phyloP scores from a whole-genome alignment of 1,284 basidiomycete species.

The Sanghuangporus weigelae region DNA sequence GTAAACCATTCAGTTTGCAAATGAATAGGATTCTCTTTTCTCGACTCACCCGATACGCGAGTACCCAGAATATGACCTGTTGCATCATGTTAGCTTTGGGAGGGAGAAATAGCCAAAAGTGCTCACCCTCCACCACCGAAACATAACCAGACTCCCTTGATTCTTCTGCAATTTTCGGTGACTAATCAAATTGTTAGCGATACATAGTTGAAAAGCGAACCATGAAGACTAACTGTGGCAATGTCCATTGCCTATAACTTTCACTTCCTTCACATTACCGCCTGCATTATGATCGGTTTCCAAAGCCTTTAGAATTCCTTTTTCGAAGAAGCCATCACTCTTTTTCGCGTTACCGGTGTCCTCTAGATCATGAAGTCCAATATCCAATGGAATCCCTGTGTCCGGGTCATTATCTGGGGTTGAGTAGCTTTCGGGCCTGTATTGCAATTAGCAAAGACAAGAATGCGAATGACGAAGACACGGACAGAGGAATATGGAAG shows the following conservation, averaged over 20 bases:
- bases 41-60: slow-evolving; percentile 60
- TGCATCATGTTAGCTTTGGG: slow-evolving; percentile 4
- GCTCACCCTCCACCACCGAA: slow-evolving; percentile 86
- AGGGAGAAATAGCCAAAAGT: neutral
- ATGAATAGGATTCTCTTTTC: neutral
- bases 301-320: slow-evolving; percentile 63
- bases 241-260: slow-evolving; percentile 84
- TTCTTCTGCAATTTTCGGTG: slow-evolving; percentile 83
- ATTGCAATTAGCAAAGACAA: slow-evolving; percentile 13
- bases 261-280: slow-evolving; percentile 60
- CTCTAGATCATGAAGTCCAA: slow-evolving; percentile 62
- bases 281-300: slow-evolving; percentile 56
- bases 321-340: slow-evolving; percentile 77
- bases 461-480: slow-evolving; percentile 22
- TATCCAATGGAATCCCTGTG: slow-evolving; percentile 56
- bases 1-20: slow-evolving; percentile 4
- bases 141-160: slow-evolving; percentile 87
- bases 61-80: slow-evolving; percentile 81
- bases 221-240: slow-evolving; percentile 57
- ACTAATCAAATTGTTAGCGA: slow-evolving; percentile 36
- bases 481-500: slow-evolving; percentile 92
- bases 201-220: neutral
- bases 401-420: slow-evolving; percentile 52
- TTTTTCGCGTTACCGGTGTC: slow-evolving; percentile 58
- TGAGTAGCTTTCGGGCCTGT: slow-evolving; percentile 56